Evolutionary conservation across 208 protist genomes (phyloP), one percentile per base, ranked within the genome.

Genomic region (Borovskyia barvae): DNA sequence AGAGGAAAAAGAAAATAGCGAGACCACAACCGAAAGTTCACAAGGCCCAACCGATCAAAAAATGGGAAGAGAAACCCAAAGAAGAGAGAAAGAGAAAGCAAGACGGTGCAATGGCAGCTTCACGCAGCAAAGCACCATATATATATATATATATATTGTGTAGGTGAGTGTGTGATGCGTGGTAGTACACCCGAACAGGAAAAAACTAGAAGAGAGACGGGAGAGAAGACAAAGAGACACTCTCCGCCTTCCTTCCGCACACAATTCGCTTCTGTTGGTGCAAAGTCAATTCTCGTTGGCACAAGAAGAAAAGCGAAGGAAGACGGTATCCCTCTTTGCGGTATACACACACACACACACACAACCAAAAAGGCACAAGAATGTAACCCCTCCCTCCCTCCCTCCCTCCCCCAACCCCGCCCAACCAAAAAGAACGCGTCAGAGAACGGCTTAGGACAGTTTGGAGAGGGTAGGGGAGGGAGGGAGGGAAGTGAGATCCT

Each of bases 351-450:
- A 54, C 48, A 41, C 48, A 41, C 32, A 54, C 48, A 54, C 32
- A 54, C 48, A 54, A 48, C 66, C 29, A 47, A 24, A 43, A 33
- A 46, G 8, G 50, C 35, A 50, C 19, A 49, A 11, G 9, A 52
- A 41, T 39, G 37, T 68, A 57, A n/a, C n/a, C n/a, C n/a, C n/a
- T n/a, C n/a, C n/a, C n/a, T n/a, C n/a, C n/a, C n/a, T n/a, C n/a
- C n/a, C n/a, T n/a, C n/a, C n/a, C n/a, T n/a, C n/a, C n/a, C n/a
- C n/a, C n/a, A n/a, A n/a, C n/a, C n/a, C n/a, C n/a, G n/a, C 26
- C 5, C 25, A 62, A 47, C 67, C 40, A 54, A 25, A 61, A 30
- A 35, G 25, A 46, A 61, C 5, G 28, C 14, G 39, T 5, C 33
- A 61, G 45, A 52, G 42, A 29, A 52, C 20, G 28, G 45, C 41